Percentiles rank a stretch among this genome's conserved stretches.
phyloP scores from a whole-genome alignment of 2,329 filamentous ascomycete species.

The Fusarium ramigenum region DNA sequence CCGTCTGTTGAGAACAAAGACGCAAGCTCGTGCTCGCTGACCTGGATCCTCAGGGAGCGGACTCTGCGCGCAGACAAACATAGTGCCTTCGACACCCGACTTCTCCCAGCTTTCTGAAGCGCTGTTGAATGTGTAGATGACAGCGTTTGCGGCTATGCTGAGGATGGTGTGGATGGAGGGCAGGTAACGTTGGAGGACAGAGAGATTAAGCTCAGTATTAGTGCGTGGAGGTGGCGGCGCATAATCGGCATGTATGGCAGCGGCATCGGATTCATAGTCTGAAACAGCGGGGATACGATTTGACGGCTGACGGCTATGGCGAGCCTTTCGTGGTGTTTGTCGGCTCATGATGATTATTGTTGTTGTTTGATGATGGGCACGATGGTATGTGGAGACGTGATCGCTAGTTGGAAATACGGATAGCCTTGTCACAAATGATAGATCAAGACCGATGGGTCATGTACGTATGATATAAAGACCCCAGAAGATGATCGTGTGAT shows the following conservation, averaged over 20 bases:
- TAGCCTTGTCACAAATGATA: not conserved
- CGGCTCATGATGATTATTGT: constrained; percentile 53
- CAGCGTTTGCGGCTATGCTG: constrained; percentile 84
- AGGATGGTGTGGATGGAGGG: constrained; percentile 78
- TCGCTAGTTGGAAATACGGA: not conserved
- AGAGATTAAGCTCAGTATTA: constrained; percentile 87
- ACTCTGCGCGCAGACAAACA: constrained; percentile 82
- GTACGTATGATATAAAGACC: not conserved
- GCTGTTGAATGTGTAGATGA: constrained; percentile 82
- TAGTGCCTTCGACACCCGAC: constrained; percentile 82
- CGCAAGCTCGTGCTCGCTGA: constrained; percentile 58
- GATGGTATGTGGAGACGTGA: not conserved
- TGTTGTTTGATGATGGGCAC: constrained; percentile 20
- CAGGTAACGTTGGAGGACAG: constrained; percentile 83
- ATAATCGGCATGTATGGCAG: constrained; percentile 52
- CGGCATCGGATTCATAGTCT: constrained; percentile 75
- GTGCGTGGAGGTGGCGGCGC: constrained; percentile 67
- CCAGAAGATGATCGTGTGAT: not conserved
- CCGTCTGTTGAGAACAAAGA: constrained; percentile 78
- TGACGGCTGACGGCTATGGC: constrained; percentile 54
- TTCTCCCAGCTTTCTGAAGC: constrained; percentile 81
- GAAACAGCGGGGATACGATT: constrained; percentile 55
- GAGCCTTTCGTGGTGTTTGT: constrained; percentile 52
- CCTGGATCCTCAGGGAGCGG: constrained; percentile 50
- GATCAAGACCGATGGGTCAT: not conserved